Evolutionary conservation across 1,284 basidiomycete genomes (phyloP).

Genomic region (Heterobasidion occidentale): DNA sequence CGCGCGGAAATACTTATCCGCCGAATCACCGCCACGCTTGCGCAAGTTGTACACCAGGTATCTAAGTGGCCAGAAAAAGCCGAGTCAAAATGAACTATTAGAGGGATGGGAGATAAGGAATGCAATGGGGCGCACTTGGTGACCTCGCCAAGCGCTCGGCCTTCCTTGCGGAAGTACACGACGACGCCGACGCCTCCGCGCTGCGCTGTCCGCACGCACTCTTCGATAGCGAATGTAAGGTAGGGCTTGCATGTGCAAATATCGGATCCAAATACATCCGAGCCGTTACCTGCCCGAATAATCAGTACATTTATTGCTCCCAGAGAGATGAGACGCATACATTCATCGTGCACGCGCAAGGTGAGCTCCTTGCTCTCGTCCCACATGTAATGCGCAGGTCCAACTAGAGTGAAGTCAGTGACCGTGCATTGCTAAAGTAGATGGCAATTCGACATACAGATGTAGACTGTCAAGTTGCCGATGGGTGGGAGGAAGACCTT

Average conservation of each 20-base stretch:
- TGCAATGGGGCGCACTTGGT: constrained; percentile 51
- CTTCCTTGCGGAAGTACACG: constrained; percentile 94
- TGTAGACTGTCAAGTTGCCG: constrained; percentile 88
- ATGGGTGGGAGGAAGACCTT: constrained; percentile 96
- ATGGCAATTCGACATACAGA: constrained; percentile 45
- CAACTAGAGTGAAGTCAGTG: constrained; percentile 40
- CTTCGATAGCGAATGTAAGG: constrained; percentile 88
- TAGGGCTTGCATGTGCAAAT: constrained; percentile 96
- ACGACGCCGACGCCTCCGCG: constrained; percentile 88
- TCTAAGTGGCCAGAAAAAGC: constrained; percentile 21
- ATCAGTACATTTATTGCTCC: background rate
- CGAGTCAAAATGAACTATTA: background rate
- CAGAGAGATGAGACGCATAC: constrained; percentile 30
- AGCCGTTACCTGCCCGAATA: constrained; percentile 56
- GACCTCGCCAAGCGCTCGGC: constrained; percentile 87
- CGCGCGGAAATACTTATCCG: constrained; percentile 90
- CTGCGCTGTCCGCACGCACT: constrained; percentile 84
- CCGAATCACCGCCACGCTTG: constrained; percentile 89
- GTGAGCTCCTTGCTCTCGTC: constrained; percentile 85
- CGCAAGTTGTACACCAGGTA: constrained; percentile 93
- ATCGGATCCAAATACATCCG: constrained; percentile 86
- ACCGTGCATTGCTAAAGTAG: background rate
- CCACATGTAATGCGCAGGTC: constrained; percentile 63
- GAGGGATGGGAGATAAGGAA: background rate
- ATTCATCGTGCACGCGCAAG: constrained; percentile 91